Evolutionary conservation across 805 yeast genomes (phyloP).

Genomic region (Cyberlindnera galapagoensis): DNA sequence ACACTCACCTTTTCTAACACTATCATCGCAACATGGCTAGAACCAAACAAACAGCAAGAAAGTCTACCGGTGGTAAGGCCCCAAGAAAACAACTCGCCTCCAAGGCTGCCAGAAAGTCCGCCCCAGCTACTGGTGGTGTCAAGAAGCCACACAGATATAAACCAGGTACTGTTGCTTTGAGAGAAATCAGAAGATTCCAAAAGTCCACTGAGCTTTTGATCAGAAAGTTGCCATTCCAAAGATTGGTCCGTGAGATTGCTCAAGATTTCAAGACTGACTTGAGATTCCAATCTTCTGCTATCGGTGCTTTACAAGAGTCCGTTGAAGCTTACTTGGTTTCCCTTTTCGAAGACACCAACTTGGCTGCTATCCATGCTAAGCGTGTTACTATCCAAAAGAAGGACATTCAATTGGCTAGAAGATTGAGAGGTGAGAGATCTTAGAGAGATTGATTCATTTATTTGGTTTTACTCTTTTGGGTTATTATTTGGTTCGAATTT

Average conservation of each 20-base stretch:
- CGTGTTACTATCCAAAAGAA: constrained; percentile 98
- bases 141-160: constrained; percentile 92
- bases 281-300: constrained; percentile 95
- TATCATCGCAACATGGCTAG: constrained; percentile 64
- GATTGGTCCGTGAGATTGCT: constrained; percentile 92
- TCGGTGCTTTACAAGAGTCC: constrained; percentile 95
- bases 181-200: constrained; percentile 97
- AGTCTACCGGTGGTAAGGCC: constrained; percentile 90
- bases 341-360: constrained; percentile 90
- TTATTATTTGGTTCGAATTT: constrained; percentile 8
- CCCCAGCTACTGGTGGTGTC: constrained; percentile 88
- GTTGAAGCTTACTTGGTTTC: constrained; percentile 97
- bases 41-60: constrained; percentile 91
- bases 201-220: constrained; percentile 89
- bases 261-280: constrained; percentile 87
- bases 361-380: constrained; percentile 93
- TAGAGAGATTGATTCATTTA: constrained; percentile 27
- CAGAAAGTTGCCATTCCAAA: constrained; percentile 94
- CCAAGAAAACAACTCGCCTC: constrained; percentile 91
- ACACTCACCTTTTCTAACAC: constrained; percentile 5
- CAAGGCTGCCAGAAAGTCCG: constrained; percentile 87
- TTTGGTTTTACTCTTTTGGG: constrained; percentile 10
- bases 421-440: constrained; percentile 95
- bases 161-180: constrained; percentile 94
- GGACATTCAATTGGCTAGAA: constrained; percentile 96